phyloP scores from a whole-genome alignment of 2,329 filamentous ascomycete species.

The Septoria linicola region DNA sequence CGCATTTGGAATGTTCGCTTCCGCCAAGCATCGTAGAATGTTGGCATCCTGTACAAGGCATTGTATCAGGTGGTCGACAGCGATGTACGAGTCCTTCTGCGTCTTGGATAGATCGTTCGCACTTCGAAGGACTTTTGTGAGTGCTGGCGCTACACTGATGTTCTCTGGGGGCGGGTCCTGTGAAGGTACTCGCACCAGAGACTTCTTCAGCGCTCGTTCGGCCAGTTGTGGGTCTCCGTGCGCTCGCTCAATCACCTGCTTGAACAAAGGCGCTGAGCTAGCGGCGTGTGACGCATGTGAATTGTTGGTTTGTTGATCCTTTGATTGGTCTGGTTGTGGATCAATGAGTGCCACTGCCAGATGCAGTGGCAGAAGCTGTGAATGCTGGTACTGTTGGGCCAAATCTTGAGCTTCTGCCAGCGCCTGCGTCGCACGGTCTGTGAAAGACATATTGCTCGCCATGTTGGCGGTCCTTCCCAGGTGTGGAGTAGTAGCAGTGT shows the following conservation, averaged over 20 bases:
- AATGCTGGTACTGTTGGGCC: slow-evolving; percentile 85
- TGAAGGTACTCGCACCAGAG: slow-evolving; percentile 82
- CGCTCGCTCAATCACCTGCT: slow-evolving; percentile 89
- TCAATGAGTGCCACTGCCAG: slow-evolving; percentile 80
- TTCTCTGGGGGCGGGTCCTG: slow-evolving; percentile 93
- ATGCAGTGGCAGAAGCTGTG: slow-evolving; percentile 86
- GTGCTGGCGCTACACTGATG: slow-evolving; percentile 76
- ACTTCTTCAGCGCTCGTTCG: slow-evolving; percentile 87
- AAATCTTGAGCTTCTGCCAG: slow-evolving; percentile 84
- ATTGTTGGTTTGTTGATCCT: slow-evolving; percentile 68
- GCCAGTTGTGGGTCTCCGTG: slow-evolving; percentile 89
- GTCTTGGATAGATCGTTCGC: slow-evolving; percentile 90
- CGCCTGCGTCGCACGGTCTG: slow-evolving; percentile 86
- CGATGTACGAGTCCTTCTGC: slow-evolving; percentile 95
- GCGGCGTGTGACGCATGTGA: slow-evolving; percentile 65
- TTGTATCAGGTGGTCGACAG: slow-evolving; percentile 90
- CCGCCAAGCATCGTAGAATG: slow-evolving; percentile 72
- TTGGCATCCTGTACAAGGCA: slow-evolving; percentile 75
- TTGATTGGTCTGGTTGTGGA: slow-evolving; percentile 69
- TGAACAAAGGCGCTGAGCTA: slow-evolving; percentile 73
- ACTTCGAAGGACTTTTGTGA: slow-evolving; percentile 77
- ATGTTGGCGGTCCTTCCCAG: slow-evolving; percentile 50
- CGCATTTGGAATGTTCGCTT: slow-evolving; percentile 85
- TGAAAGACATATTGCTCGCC: slow-evolving; percentile 84
- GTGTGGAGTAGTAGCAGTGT: slow-evolving; percentile 2